Base-by-base conservation (phyloP, 2,329 filamentous ascomycete genomes). In the Cladosporium sp. region DNA sequence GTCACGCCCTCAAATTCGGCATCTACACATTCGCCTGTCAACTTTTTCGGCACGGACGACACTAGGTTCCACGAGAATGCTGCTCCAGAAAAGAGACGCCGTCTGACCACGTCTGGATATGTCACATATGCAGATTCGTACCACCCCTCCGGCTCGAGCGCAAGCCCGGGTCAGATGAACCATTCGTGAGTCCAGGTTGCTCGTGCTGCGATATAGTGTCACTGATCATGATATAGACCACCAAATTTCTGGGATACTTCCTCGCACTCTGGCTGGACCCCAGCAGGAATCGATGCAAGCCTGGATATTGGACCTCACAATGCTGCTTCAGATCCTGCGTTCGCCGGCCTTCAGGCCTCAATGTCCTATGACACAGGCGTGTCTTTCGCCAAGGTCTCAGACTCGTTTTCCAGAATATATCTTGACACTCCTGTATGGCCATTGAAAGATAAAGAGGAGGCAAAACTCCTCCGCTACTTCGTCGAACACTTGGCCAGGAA, bases 391-490 rank as follows among this genome's bases (percentile, higher is more conserved):
- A 45, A 54, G 8, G 59, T 59, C 1, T 62, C 65, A 12, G 58
- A 63, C 5, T 63, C 66, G 6, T 54, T 65, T 4, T 69, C 67
- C n/a, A 52, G 63, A 3, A 66, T 70, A 20, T 70, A 70, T 49
- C 59, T 70, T 12, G 67, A 70, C 9, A 59, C 63, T 2, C 66
- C 68, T 8, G 55, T 66, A 1, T 71, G 69, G 69, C 69, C 70
- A 34, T 58, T 72, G 20, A 57, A 64, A 45, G 64, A 67, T 25
- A 59, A 54, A 37, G 61, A 71, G 59, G 66, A 73, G 61, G 71
- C 71, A 6, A 59, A 59, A 3, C 62, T 73, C 15, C 62, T 73
- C 37, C 64, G 69, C 17, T 66, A 73, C 50, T 73, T 66, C 40
- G 64, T 72, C 14, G 69, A 73, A 22, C 61, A 65, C 14, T 56